phyloP scores from a whole-genome alignment of 2,329 filamentous ascomycete species.

The Microascus cirrosus region DNA sequence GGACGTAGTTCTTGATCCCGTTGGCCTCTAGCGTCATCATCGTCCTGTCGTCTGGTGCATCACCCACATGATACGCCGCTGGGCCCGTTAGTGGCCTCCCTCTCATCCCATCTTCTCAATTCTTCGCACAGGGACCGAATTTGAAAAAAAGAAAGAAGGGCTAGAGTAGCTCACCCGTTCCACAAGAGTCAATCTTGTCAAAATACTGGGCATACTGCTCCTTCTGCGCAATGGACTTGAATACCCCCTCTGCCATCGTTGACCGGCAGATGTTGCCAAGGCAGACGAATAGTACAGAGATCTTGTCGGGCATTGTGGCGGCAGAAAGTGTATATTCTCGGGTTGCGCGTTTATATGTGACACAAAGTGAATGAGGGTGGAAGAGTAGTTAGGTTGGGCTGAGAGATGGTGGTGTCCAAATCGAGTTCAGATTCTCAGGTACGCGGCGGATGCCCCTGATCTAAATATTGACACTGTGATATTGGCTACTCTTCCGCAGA shows the following conservation, averaged over 20 bases:
- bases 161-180: slow-evolving; percentile 48
- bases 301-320: slow-evolving; percentile 5
- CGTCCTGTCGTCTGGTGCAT: slow-evolving; percentile 64
- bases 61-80: slow-evolving; percentile 74
- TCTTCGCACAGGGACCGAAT: not conserved
- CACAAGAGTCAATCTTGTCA: slow-evolving; percentile 70
- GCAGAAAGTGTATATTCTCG: not conserved
- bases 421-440: too few relatives aligned
- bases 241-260: slow-evolving; percentile 93
- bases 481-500: too few relatives aligned
- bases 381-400: too few relatives aligned
- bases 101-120: not conserved
- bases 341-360: not conserved
- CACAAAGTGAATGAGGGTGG: too few relatives aligned
- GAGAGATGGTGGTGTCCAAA: too few relatives aligned
- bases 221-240: slow-evolving; percentile 58
- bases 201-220: slow-evolving; percentile 49
- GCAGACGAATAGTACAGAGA: slow-evolving; percentile 88
- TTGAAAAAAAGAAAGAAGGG: not conserved
- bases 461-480: too few relatives aligned
- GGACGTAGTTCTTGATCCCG: slow-evolving; percentile 66
- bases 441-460: too few relatives aligned
- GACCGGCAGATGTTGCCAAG: slow-evolving; percentile 92
- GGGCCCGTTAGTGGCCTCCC: not conserved
- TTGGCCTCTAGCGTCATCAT: slow-evolving; percentile 65